Evolutionary conservation across 2,329 filamentous ascomycete genomes (phyloP), one percentile per base, ranked within the genome.

Genomic region (Pestalotiopsis sp.): DNA sequence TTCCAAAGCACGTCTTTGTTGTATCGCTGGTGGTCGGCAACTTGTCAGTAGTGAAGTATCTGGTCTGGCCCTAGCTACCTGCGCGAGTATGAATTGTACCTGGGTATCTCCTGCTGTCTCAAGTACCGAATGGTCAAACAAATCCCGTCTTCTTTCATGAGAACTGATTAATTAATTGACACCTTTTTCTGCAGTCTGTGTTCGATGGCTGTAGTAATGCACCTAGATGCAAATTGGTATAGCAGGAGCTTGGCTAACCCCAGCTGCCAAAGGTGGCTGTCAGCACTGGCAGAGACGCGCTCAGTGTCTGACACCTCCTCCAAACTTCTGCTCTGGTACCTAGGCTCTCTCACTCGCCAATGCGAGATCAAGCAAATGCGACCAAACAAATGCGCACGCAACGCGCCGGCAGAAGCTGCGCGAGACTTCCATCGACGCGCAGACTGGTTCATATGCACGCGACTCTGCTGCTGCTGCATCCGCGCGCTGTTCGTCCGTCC

Each of bases 281-380:
- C 45, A 52, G 45, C 45, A 52, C 45, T 52, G 45, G 9, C 45
- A 52, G 23, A 25, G 23, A 27, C 57, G 57, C 11, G 20, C 14
- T 13, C 57, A 36, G 25, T 61, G 57, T 27, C 57, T 27, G 57
- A 61, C 23, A 27, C n/a, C 61, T n/a, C 7, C 45, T n/a, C 45
- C 14, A n/a, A 17, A 17, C 14, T 9, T 23, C 45, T 20, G 2
- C 20, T 59, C 12, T 23, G 17, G 56, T 23, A 23, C 3, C 3
- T 4, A 1, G 12, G 56, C 20, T 20, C 23, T 17, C 56, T 23
- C 27, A 36, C 61, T 64, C 61, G 61, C 61, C 38, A 64, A 49
- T 64, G 61, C 61, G 61, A 64, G 39, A 14, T 7, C 61, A 64
- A 64, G 39, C 39, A 49, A 31, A 64, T 64, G 61, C 61, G 61